A percentile compares a stretch with the other conserved stretches of the same genome.
These are phyloP conservation scores for Calonectria fujianensis DNA, from an alignment of 2,329 filamentous ascomycete genomes.

Conservation along the genomic window DNA sequence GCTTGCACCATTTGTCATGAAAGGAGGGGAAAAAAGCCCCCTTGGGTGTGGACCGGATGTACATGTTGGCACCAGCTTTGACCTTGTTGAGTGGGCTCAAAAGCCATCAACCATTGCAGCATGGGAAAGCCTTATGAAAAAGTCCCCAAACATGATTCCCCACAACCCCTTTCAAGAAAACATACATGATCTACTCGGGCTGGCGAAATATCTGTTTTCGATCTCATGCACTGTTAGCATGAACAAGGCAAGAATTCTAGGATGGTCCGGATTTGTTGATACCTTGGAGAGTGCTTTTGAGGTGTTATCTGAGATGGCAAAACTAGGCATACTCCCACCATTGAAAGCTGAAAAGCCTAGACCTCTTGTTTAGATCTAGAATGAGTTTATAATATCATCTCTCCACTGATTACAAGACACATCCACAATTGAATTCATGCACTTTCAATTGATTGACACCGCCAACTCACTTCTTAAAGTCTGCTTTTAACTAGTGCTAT, in stretches of 20 bases:
- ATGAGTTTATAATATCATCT: too few species aligned
- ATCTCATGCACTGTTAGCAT: not conserved
- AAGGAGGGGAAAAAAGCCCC: not conserved
- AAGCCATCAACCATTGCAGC: not conserved
- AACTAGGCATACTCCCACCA: not conserved
- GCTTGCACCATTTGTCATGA: not conserved
- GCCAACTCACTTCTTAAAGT: too few species aligned
- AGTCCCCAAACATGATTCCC: not conserved
- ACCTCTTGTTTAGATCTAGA: not conserved
- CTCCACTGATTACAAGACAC: too few species aligned
- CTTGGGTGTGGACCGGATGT: not conserved
- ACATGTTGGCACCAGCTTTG: not conserved
- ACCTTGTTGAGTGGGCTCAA: not conserved
- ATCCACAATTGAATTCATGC: too few species aligned
- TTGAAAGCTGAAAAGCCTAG: not conserved
- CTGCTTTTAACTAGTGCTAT: too few species aligned
- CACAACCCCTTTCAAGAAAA: not conserved
- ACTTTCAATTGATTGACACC: too few species aligned
- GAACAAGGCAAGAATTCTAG: constrained; percentile 6
- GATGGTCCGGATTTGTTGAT: constrained; percentile 1
- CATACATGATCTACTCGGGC: not conserved
- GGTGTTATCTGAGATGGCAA: not conserved
- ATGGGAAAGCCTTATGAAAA: not conserved
- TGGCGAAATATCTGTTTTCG: not conserved
- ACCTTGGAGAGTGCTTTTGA: constrained; percentile 4